phyloP scores from a whole-genome alignment of 2,329 filamentous ascomycete genomes.

The Byssoonygena ceratinophila region DNA sequence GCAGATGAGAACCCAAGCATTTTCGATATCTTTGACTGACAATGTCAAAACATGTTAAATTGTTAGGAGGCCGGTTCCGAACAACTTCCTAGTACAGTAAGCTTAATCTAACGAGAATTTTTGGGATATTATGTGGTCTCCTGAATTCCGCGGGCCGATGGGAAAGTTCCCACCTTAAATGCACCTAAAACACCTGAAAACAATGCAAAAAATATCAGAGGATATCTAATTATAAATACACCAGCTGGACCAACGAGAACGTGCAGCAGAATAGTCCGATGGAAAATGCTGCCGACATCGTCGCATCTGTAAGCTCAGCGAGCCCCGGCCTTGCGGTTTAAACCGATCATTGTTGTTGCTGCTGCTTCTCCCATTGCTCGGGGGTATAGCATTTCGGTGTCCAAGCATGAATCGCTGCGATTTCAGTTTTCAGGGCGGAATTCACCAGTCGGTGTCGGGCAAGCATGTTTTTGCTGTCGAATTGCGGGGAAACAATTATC shows the following conservation, averaged over 20 bases:
- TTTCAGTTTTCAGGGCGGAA: slow-evolving; percentile 69
- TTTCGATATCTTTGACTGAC: too few relatives aligned
- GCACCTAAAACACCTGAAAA: neutral
- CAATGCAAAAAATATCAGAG: neutral
- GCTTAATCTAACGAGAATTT: neutral
- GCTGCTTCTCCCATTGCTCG: slow-evolving; percentile 71
- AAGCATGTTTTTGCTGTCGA: slow-evolving; percentile 62
- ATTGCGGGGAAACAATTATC: slow-evolving; percentile 59
- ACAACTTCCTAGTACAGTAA: neutral
- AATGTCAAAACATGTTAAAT: too few relatives aligned
- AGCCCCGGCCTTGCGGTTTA: neutral
- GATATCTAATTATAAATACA: slow-evolving; percentile 9
- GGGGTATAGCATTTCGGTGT: slow-evolving; percentile 88
- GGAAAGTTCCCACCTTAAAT: neutral
- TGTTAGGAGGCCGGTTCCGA: neutral
- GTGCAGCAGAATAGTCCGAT: too few relatives aligned
- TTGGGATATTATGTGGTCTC: neutral
- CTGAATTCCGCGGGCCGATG: neutral
- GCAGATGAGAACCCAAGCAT: too few relatives aligned
- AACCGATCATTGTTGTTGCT: slow-evolving; percentile 25
- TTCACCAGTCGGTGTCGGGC: slow-evolving; percentile 83
- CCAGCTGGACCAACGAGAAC: slow-evolving; percentile 2
- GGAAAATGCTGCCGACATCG: too few relatives aligned
- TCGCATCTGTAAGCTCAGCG: neutral
- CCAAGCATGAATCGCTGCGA: slow-evolving; percentile 87